Conservation (phyloP, 1,284 basidiomycete genomes). For the Porodaedalea pini region DNA sequence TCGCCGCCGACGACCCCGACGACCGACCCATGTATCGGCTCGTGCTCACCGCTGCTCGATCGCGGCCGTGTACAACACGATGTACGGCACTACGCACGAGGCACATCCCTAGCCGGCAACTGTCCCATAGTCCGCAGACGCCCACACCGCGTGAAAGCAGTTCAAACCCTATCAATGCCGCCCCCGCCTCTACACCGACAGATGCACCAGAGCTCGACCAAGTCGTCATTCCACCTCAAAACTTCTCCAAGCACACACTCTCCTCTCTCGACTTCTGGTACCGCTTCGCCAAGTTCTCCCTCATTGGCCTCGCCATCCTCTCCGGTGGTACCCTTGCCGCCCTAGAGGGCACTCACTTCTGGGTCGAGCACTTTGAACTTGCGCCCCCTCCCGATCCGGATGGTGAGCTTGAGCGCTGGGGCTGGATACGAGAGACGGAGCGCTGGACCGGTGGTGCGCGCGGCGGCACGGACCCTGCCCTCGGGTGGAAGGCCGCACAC, state of each 20-base stretch:
- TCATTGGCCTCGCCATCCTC: slow-evolving; percentile 38
- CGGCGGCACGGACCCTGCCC: slow-evolving; percentile 71
- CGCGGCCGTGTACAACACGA: neutral
- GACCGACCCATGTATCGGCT: slow-evolving; percentile 2
- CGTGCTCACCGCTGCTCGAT: neutral
- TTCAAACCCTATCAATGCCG: neutral
- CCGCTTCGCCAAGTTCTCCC: slow-evolving; percentile 39
- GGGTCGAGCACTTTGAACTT: slow-evolving; percentile 64
- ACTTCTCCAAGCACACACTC: slow-evolving; percentile 34
- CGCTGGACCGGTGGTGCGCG: slow-evolving; percentile 67
- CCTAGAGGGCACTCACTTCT: slow-evolving; percentile 64
- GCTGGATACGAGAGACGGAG: slow-evolving; percentile 71
- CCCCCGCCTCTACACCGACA: neutral
- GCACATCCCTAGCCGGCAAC: neutral
- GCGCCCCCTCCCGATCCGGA: slow-evolving; percentile 44
- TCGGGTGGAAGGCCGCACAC: slow-evolving; percentile 66
- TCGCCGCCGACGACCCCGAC: neutral
- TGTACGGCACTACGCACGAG: neutral
- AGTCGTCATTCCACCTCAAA: slow-evolving; percentile 28
- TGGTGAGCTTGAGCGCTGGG: slow-evolving; percentile 55
- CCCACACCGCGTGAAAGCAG: neutral
- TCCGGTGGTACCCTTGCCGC: slow-evolving; percentile 39
- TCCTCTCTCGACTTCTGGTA: slow-evolving; percentile 36
- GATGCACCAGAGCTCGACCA: neutral
- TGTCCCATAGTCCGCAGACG: neutral